These are phyloP conservation scores for Penicillium oxalicum DNA, from an alignment of 2,329 filamentous ascomycete genomes.

Conservation along the genomic window DNA sequence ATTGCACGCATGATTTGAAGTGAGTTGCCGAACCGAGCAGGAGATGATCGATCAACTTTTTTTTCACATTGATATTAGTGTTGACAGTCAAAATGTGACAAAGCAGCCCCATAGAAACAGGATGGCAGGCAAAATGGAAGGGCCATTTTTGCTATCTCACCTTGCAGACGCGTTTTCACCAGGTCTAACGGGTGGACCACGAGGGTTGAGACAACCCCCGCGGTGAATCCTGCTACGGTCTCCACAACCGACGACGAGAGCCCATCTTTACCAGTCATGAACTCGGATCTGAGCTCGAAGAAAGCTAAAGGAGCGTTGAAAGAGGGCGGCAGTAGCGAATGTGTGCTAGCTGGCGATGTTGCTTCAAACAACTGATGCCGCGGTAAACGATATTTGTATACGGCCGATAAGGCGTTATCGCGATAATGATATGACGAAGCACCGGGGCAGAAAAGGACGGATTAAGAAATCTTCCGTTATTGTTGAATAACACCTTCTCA, in stretches of 20 bases:
- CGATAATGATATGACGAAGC: neutral
- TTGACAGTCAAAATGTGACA: neutral
- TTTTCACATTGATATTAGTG: slow-evolving; percentile 12
- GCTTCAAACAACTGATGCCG: neutral
- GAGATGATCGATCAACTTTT: slow-evolving; percentile 46
- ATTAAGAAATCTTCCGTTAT: neutral
- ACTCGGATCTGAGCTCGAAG: slow-evolving; percentile 15
- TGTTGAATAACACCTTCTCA: neutral
- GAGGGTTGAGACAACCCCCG: slow-evolving; percentile 79
- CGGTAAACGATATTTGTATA: neutral
- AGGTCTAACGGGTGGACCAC: slow-evolving; percentile 89
- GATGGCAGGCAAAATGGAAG: neutral
- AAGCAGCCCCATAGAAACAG: neutral
- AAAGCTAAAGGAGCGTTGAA: neutral
- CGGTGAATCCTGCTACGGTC: slow-evolving; percentile 81
- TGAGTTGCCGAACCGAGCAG: slow-evolving; percentile 48
- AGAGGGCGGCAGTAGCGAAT: neutral
- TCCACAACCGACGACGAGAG: slow-evolving; percentile 75
- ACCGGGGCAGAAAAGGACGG: neutral
- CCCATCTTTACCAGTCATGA: slow-evolving; percentile 47
- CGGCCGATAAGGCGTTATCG: neutral
- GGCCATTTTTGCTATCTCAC: slow-evolving; percentile 42
- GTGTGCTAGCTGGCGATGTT: neutral
- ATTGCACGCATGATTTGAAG: slow-evolving; percentile 49
- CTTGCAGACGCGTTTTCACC: slow-evolving; percentile 92